Conservation (phyloP, 1,284 basidiomycete genomes). For the Fomitopsis pinicola region DNA sequence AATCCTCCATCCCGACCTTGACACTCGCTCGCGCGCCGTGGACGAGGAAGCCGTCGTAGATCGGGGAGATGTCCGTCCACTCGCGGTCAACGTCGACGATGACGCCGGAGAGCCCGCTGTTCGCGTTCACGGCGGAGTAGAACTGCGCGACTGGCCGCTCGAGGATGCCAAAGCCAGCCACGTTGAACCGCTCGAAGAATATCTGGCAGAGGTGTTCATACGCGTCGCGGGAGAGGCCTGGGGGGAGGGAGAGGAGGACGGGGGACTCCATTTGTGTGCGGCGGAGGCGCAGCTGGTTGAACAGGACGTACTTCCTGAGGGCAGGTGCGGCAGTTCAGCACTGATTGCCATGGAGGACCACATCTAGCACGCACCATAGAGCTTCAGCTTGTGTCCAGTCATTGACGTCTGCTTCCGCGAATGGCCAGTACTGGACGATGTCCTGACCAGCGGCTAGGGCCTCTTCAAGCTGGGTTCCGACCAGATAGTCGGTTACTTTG, state of each 20-base stretch:
- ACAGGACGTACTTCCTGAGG: constrained; percentile 82
- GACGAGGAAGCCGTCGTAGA: constrained; percentile 76
- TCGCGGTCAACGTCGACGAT: constrained; percentile 84
- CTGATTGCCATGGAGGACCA: background rate
- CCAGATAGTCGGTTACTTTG: constrained; percentile 78
- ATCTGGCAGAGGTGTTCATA: constrained; percentile 80
- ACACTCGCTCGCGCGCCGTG: constrained; percentile 57
- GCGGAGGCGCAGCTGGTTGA: constrained; percentile 71
- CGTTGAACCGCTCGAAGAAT: constrained; percentile 96
- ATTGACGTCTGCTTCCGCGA: constrained; percentile 67
- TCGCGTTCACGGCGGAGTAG: constrained; percentile 57
- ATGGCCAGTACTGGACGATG: constrained; percentile 80
- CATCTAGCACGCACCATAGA: constrained; percentile 62
- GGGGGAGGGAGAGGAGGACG: constrained; percentile 69
- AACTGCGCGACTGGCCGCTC: constrained; percentile 84
- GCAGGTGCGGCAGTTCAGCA: background rate
- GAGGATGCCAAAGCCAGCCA: constrained; percentile 79
- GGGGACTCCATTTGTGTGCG: constrained; percentile 87
- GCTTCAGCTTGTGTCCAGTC: constrained; percentile 94
- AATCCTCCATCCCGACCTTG: constrained; percentile 69
- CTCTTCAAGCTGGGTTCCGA: constrained; percentile 78
- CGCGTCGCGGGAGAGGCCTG: constrained; percentile 68
- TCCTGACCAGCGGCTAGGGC: constrained; percentile 72
- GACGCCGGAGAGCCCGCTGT: constrained; percentile 70
- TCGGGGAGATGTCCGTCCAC: constrained; percentile 72